A percentile compares a stretch with the other conserved stretches of the same genome.
phyloP scores from a whole-genome alignment of 23 red algal species.

The Gracilaria gracilis region DNA sequence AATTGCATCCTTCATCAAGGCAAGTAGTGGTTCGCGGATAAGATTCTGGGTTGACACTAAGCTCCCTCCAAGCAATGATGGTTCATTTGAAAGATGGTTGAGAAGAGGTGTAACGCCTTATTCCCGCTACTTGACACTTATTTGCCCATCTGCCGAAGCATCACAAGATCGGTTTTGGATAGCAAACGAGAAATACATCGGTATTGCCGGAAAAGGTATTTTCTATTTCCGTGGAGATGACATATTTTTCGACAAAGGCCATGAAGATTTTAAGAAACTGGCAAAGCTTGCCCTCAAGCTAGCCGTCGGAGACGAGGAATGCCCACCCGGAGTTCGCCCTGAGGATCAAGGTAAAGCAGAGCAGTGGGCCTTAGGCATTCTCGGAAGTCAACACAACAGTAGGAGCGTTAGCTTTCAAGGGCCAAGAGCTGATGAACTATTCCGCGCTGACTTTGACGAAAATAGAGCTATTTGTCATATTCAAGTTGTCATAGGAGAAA shows the following conservation, averaged over 20 bases:
- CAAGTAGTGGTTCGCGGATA: background rate
- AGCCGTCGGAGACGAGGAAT: background rate
- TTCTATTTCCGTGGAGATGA: slow-evolving; percentile 10
- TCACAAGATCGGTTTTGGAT: slow-evolving; percentile 6
- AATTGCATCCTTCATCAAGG: background rate
- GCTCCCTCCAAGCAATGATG: background rate
- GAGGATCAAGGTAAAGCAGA: background rate
- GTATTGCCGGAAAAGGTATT: background rate
- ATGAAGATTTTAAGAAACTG: background rate
- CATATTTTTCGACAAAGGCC: background rate
- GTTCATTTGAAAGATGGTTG: slow-evolving; percentile 22
- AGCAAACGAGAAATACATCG: slow-evolving; percentile 29
- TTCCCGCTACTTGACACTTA: slow-evolving; percentile 9
- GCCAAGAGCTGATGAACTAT: background rate
- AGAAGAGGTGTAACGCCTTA: slow-evolving; percentile 3
- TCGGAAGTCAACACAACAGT: background rate
- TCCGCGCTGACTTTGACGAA: background rate
- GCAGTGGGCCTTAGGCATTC: background rate
- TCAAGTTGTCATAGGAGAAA: background rate
- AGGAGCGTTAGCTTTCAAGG: background rate
- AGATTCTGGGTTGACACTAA: slow-evolving; percentile 33
- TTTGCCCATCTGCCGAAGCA: slow-evolving; percentile 12
- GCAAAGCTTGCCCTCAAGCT: background rate
- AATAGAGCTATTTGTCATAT: background rate
- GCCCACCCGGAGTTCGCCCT: background rate